Percentiles rank a stretch among this genome's conserved stretches.
These are phyloP conservation scores for Hura crepitans DNA, from an alignment of 441 rosid species.

Conservation along the genomic window DNA sequence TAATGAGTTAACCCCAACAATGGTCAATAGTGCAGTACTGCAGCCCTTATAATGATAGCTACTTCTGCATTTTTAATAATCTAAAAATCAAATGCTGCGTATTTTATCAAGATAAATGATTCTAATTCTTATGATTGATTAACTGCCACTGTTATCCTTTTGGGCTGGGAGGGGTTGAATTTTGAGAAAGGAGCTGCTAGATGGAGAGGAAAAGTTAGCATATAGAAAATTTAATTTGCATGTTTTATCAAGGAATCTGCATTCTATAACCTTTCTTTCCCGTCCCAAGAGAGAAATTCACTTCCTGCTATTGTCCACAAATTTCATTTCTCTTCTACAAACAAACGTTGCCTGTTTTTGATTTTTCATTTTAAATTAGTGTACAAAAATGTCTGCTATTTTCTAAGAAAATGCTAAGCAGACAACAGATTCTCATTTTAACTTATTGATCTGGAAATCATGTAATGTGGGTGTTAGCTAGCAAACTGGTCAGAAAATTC, in stretches of 20 bases:
- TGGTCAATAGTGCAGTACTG: background rate
- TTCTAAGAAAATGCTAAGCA: background rate
- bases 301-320: background rate
- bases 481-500: background rate
- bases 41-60: background rate
- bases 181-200: background rate
- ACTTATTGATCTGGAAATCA: slow-evolving; percentile 4
- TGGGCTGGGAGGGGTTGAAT: background rate
- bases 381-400: slow-evolving; percentile 1
- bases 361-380: background rate
- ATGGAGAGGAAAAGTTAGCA: background rate
- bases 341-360: background rate
- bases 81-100: background rate
- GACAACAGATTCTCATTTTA: background rate
- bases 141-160: background rate
- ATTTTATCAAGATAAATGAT: background rate
- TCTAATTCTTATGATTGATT: background rate
- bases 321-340: slow-evolving; percentile 4
- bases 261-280: background rate
- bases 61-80: background rate
- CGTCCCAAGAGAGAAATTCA: background rate
- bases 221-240: background rate
- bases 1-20: background rate
- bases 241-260: background rate
- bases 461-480: background rate